A percentile compares a stretch with the other conserved stretches of the same genome.
Evolutionary conservation across 495 filamentous ascomycete genomes (phyloP).

Genomic region (Penicillium diatomitis): DNA sequence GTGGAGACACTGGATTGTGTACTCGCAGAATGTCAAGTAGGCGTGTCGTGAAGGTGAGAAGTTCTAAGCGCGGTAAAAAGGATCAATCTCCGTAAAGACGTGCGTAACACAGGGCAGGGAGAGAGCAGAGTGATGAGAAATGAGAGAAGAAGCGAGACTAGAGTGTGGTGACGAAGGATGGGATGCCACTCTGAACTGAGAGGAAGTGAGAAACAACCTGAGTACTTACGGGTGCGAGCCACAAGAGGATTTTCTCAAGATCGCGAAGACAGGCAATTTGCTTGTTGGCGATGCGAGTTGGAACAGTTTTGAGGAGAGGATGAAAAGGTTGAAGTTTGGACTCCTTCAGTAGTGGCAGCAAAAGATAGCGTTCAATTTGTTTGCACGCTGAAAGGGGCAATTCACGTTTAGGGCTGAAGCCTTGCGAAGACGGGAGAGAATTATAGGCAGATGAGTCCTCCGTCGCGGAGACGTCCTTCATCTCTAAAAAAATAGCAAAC

Average conservation of each 20-base stretch:
- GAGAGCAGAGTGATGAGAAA: neutral
- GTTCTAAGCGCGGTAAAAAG: constrained; percentile 46
- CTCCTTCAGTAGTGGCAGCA: constrained; percentile 48
- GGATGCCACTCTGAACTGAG: neutral
- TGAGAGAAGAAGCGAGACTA: neutral
- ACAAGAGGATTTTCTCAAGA: constrained; percentile 81
- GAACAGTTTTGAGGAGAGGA: constrained; percentile 63
- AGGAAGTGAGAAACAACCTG: neutral
- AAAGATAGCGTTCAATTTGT: constrained; percentile 48
- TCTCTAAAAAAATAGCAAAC: constrained; percentile 6
- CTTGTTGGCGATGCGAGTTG: constrained; percentile 64
- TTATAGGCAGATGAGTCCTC: too few species aligned
- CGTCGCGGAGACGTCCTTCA: constrained; percentile 11
- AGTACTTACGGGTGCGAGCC: constrained; percentile 78
- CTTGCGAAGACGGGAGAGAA: constrained; percentile 14
- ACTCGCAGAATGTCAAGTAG: constrained; percentile 79
- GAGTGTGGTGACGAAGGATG: neutral
- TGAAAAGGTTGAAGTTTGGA: constrained; percentile 64
- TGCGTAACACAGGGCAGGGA: neutral
- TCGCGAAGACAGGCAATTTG: constrained; percentile 80
- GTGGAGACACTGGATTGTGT: constrained; percentile 76
- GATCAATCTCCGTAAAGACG: neutral
- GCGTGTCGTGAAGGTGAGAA: constrained; percentile 54
- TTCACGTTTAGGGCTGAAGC: constrained; percentile 25
- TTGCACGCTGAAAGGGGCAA: constrained; percentile 42